Conservation (phyloP, 1,139 yeast genomes). For the Kurtzmaniella quercitrusa region DNA sequence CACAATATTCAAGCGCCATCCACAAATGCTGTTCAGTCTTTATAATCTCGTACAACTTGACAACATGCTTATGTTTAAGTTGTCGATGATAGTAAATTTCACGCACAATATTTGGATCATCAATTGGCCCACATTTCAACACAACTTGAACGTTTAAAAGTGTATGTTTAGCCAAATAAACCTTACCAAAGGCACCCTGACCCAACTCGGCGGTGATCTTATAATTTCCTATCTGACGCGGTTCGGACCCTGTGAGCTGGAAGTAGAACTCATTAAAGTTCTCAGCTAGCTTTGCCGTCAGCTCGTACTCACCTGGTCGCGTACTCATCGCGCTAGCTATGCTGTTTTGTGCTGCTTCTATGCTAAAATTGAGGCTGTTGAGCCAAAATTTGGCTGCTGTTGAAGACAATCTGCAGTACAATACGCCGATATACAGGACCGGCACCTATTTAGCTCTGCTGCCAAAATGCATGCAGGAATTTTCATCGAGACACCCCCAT, state of each 20-base stretch:
- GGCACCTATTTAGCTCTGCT: neutral
- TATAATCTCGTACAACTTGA: conserved; percentile 80
- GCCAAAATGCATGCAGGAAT: neutral
- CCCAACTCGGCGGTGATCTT: conserved; percentile 69
- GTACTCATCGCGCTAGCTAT: conserved; percentile 14
- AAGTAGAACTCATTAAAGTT: conserved; percentile 61
- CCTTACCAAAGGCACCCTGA: conserved; percentile 90
- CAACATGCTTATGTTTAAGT: conserved; percentile 79
- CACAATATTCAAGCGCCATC: conserved; percentile 88
- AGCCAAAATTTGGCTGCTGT: neutral
- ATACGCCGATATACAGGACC: neutral
- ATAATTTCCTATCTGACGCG: conserved; percentile 74
- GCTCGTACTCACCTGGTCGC: conserved; percentile 19
- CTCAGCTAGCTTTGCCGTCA: conserved; percentile 50
- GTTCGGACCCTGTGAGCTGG: conserved; percentile 48
- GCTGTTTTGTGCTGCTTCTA: neutral
- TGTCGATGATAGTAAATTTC: conserved; percentile 89
- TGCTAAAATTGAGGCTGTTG: neutral
- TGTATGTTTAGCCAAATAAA: conserved; percentile 76
- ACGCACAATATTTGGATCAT: conserved; percentile 85
- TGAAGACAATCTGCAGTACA: neutral
- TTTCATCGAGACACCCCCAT: neutral
- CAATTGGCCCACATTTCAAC: conserved; percentile 76
- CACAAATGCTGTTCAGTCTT: conserved; percentile 77
- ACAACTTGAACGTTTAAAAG: conserved; percentile 76